phyloP scores from a whole-genome alignment of 208 protist genomes.

The Trypanosomatidae sp. region DNA sequence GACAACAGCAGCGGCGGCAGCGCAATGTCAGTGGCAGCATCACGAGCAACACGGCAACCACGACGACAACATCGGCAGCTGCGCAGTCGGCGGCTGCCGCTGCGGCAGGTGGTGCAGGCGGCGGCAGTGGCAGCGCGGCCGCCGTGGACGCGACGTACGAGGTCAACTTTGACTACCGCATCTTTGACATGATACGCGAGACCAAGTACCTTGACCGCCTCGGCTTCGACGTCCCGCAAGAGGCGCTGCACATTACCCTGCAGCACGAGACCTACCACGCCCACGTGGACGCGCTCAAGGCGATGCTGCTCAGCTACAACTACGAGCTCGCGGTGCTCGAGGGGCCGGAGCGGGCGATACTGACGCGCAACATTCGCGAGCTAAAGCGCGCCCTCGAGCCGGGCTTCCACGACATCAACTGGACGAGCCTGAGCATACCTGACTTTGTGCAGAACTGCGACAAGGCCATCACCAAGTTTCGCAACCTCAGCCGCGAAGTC shows the following conservation, averaged over 20 bases:
- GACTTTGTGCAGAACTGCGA: slow-evolving; percentile 92
- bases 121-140: no score
- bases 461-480: slow-evolving; percentile 93
- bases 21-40: no score
- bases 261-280: slow-evolving; percentile 96
- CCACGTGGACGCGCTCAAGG: slow-evolving; percentile 91
- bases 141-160: slow-evolving; percentile 54
- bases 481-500: slow-evolving; percentile 91
- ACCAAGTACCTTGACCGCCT: slow-evolving; percentile 95
- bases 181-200: slow-evolving; percentile 94
- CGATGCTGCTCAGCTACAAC: slow-evolving; percentile 90
- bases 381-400: slow-evolving; percentile 86
- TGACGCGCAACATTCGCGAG: slow-evolving; percentile 78
- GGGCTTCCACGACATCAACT: slow-evolving; percentile 95
- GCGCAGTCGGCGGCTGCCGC: no score
- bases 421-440: slow-evolving; percentile 96
- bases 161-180: slow-evolving; percentile 91
- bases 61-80: no score
- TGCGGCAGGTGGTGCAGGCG: no score
- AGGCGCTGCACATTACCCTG: slow-evolving; percentile 94
- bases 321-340: slow-evolving; percentile 72
- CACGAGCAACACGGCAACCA: no score
- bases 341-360: slow-evolving; percentile 85
- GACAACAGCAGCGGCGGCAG: no score
- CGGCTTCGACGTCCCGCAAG: slow-evolving; percentile 93